Conservation (phyloP, 306 rosid species). For the Cicer pinnatifidum region DNA sequence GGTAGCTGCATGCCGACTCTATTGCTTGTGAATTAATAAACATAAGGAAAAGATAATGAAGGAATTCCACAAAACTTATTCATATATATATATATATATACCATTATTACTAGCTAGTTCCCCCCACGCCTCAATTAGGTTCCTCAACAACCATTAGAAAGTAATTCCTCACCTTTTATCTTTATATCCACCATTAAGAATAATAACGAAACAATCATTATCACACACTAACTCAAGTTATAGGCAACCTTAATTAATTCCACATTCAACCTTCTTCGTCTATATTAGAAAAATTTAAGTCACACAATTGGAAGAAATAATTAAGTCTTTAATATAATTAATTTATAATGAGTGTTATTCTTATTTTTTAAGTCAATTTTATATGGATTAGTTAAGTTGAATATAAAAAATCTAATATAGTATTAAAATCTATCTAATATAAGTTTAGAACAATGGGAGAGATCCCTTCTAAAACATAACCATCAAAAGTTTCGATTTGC, state of each 20-base stretch:
- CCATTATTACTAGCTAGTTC: background rate
- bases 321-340: too few relatives aligned
- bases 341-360: too few relatives aligned
- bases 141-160: constrained; percentile 43
- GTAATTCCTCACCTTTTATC: constrained; percentile 26
- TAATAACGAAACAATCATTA: constrained; percentile 24
- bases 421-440: too few relatives aligned
- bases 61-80: constrained; percentile 1
- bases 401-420: too few relatives aligned
- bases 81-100: background rate
- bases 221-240: background rate
- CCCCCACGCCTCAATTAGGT: background rate
- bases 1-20: constrained; percentile 1
- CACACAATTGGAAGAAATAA: too few relatives aligned
- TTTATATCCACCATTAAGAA: background rate
- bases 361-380: too few relatives aligned
- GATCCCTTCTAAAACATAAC: too few relatives aligned
- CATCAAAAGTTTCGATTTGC: too few relatives aligned
- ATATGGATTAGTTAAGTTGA: too few relatives aligned
- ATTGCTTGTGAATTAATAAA: background rate
- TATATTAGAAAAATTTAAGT: too few relatives aligned
- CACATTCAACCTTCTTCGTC: background rate
- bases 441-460: too few relatives aligned
- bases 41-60: background rate
- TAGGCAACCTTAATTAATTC: constrained; percentile 18